Conservation (phyloP, 2,329 filamentous ascomycete species). For the Alternaria rosae region DNA sequence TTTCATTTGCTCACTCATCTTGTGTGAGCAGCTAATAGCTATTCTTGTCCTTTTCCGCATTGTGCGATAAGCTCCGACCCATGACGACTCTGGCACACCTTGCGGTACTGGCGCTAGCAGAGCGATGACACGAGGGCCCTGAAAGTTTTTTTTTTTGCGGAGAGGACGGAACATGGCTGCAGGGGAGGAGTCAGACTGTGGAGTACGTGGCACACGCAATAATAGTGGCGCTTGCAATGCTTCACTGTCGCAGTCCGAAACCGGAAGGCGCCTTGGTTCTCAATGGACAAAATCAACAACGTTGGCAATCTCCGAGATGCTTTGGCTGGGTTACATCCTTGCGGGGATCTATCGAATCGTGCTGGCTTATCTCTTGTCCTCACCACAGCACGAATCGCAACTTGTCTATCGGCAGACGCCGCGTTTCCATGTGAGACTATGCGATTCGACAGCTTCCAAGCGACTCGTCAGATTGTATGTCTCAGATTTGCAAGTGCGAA, state of each 20-base stretch:
- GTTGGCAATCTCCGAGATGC: slow-evolving; percentile 17
- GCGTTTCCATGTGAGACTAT: slow-evolving; percentile 2
- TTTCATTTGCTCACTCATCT: slow-evolving; percentile 19
- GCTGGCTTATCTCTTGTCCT: slow-evolving; percentile 17
- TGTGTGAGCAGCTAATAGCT: slow-evolving; percentile 18
- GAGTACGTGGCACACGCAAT: slow-evolving; percentile 14
- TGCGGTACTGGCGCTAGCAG: slow-evolving; percentile 15
- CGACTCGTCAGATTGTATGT: slow-evolving; percentile 1
- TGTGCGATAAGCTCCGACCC: slow-evolving; percentile 29
- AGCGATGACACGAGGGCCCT: slow-evolving; percentile 12
- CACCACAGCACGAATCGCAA: slow-evolving; percentile 9
- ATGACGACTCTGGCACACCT: slow-evolving; percentile 8
- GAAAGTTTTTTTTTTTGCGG: slow-evolving; percentile 11
- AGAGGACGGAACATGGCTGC: slow-evolving; percentile 6
- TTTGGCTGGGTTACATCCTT: slow-evolving; percentile 12
- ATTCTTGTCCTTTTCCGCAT: slow-evolving; percentile 27
- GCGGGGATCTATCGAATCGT: slow-evolving; percentile 21
- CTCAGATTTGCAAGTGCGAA: slow-evolving; percentile 8
- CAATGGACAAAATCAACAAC: neutral
- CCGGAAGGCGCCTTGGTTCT: slow-evolving; percentile 15
- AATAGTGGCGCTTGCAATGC: slow-evolving; percentile 6
- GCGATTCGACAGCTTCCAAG: slow-evolving; percentile 4
- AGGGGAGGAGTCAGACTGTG: slow-evolving; percentile 12
- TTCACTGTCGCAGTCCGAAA: slow-evolving; percentile 16
- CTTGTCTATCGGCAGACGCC: slow-evolving; percentile 14